phyloP scores from a whole-genome alignment of 1,284 basidiomycete genomes.

The Ceratobasidium sp. region DNA sequence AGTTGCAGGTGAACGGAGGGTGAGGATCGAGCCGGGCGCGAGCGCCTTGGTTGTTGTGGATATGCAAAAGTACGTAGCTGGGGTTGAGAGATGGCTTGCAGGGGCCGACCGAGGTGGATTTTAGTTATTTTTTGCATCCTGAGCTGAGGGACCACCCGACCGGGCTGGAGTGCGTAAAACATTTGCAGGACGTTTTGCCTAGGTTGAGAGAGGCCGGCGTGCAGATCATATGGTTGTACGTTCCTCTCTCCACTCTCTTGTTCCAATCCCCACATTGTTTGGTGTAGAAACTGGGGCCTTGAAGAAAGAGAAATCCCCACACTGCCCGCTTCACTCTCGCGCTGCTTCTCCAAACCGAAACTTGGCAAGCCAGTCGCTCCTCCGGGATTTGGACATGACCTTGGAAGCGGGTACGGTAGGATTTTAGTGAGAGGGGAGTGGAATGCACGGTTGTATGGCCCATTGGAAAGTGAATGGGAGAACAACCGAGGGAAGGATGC shows the following conservation, averaged over 20 bases:
- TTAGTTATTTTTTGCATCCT: slow-evolving; percentile 70
- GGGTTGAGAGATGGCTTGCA: background rate
- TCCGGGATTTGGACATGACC: slow-evolving; percentile 64
- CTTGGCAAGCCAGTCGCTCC: slow-evolving; percentile 54
- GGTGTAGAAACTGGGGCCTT: slow-evolving; percentile 69
- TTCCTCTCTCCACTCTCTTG: slow-evolving; percentile 36
- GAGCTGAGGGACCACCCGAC: slow-evolving; percentile 63
- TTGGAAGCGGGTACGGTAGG: slow-evolving; percentile 63
- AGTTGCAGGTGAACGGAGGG: slow-evolving; percentile 59
- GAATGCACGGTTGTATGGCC: slow-evolving; percentile 66
- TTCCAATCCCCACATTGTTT: slow-evolving; percentile 5
- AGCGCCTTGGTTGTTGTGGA: slow-evolving; percentile 69
- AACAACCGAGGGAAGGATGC: slow-evolving; percentile 62
- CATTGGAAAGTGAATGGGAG: slow-evolving; percentile 63
- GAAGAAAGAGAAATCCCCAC: slow-evolving; percentile 67
- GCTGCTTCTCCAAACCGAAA: slow-evolving; percentile 54
- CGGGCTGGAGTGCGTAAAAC: slow-evolving; percentile 65
- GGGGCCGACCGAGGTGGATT: background rate
- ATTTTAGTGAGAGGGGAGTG: slow-evolving; percentile 65
- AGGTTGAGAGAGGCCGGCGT: slow-evolving; percentile 60
- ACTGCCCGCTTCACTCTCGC: slow-evolving; percentile 64
- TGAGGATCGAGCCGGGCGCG: slow-evolving; percentile 60
- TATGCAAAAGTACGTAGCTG: slow-evolving; percentile 68
- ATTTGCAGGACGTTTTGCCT: slow-evolving; percentile 60
- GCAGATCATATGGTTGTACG: slow-evolving; percentile 72